These are phyloP conservation scores for Amylostereum chailletii DNA, from an alignment of 1,284 basidiomycete genomes.

Conservation along the genomic window DNA sequence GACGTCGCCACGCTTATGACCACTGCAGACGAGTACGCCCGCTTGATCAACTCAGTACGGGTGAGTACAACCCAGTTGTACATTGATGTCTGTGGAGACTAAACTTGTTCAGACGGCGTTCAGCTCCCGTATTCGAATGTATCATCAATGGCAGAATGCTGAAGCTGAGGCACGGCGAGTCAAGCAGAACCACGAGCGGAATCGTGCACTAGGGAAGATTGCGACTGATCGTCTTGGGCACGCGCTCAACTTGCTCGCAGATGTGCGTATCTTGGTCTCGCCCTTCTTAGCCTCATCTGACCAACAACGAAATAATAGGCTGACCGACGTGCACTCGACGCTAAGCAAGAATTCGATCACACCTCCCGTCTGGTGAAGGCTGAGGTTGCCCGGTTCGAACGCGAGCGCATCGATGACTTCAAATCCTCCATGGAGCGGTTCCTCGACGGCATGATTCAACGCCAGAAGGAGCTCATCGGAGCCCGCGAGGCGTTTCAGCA, in stretches of 20 bases:
- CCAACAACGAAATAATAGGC: conserved; percentile 37
- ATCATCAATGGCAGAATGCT: conserved; percentile 71
- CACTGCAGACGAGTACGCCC: conserved; percentile 88
- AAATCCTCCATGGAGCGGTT: conserved; percentile 71
- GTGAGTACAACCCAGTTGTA: conserved; percentile 33
- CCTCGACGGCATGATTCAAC: conserved; percentile 72
- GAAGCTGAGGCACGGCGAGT: conserved; percentile 71
- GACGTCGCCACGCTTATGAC: conserved; percentile 74
- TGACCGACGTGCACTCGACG: conserved; percentile 74
- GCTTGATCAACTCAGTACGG: conserved; percentile 84
- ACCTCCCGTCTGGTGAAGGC: conserved; percentile 82
- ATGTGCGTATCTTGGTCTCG: conserved; percentile 36
- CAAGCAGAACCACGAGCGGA: conserved; percentile 74
- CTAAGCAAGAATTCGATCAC: conserved; percentile 82
- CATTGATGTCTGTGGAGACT: conserved; percentile 3
- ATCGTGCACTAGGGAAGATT: conserved; percentile 63
- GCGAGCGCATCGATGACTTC: conserved; percentile 87
- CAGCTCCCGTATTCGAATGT: conserved; percentile 75
- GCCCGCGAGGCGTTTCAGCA: conserved; percentile 74
- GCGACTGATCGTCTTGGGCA: conserved; percentile 58
- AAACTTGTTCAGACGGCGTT: conserved; percentile 62
- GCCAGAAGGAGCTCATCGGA: conserved; percentile 75
- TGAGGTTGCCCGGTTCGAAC: conserved; percentile 91
- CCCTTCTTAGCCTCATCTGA: conserved; percentile 3
- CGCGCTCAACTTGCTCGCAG: conserved; percentile 70